Conservation (phyloP, 129 eudicot species). For the Scalesia atractyloides region DNA sequence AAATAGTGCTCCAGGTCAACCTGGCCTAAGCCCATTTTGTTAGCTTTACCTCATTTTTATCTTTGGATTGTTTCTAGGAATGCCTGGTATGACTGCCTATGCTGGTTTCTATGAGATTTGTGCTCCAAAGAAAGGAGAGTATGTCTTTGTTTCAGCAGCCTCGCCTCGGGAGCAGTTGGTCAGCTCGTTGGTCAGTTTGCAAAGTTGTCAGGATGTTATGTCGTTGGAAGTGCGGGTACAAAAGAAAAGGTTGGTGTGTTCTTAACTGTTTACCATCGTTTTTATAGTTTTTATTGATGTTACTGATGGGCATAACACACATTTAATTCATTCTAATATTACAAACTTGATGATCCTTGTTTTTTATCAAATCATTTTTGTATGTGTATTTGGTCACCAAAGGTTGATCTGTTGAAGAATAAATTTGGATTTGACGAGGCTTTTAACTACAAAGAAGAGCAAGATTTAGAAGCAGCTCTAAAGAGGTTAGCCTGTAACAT, state of each 20-base stretch:
- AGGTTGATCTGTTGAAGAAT: conserved; percentile 57
- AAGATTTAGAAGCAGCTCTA: conserved; percentile 53
- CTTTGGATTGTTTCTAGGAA: conserved; percentile 38
- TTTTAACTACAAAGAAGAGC: conserved; percentile 63
- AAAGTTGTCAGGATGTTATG: conserved; percentile 58
- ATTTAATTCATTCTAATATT: not conserved
- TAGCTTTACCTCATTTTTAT: too few relatives aligned
- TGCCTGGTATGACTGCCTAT: conserved; percentile 79
- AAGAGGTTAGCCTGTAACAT: conserved; percentile 29
- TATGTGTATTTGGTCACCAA: not conserved
- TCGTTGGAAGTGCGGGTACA: conserved; percentile 74
- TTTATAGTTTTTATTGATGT: not conserved
- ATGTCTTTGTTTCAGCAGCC: conserved; percentile 57
- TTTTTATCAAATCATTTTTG: not conserved
- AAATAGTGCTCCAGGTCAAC: too few relatives aligned
- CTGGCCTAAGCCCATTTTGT: too few relatives aligned
- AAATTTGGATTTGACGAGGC: conserved; percentile 60
- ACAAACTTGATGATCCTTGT: not conserved
- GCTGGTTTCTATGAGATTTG: conserved; percentile 57
- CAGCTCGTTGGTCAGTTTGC: conserved; percentile 77
- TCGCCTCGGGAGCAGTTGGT: conserved; percentile 82
- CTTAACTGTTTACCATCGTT: too few relatives aligned
- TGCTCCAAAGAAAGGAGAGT: conserved; percentile 61
- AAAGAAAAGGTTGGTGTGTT: conserved; percentile 52
- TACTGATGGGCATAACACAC: not conserved